Base-by-base conservation (phyloP, 2,329 filamentous ascomycete species). In the Thermoascus crustaceus region DNA sequence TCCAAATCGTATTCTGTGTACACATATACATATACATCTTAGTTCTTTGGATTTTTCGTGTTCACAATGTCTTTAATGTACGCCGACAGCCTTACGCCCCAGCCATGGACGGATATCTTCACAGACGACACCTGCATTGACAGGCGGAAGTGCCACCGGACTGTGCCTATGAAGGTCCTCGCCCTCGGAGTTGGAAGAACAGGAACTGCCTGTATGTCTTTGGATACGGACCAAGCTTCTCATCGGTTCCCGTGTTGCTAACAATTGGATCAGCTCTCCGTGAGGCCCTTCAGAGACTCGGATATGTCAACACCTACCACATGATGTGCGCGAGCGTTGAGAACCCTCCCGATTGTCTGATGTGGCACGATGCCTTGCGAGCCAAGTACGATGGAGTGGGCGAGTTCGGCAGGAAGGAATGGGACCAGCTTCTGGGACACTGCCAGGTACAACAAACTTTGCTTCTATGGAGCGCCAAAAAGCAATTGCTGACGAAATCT, bases 161-260 rank as follows among this genome's bases (percentile, higher is more conserved):
- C 67, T 20, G 78, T 82, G 34, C 80, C 80, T 21, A 85, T 85
- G 80, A 76, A 76, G 54, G 76, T 85, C 30, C 73, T 85, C 21
- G 73, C 79, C 30, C 69, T 86, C 0, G 81, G 80, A 30, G 69
- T 84, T 11, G 78, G 78, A 37, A 71, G 80, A 43, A 85, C 80
- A 6, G 80, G 80, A 51, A 85, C 81, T 49, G 74, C 78, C 21
- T 84, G 76, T 76, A 68, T 53, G 71, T 66, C 20, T 10, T 35
- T 30, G 18, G 22, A 14, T 21, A 34, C 22, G 9, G 34, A n/a
- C 3, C n/a, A 20, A 26, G 18, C 8, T 7, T n/a, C n/a, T 14
- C 5, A 7, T 24, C 11, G 14, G 22, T 32, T 18, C 8, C 14
- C 13, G 9, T 22, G 10, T 14, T 34, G 14, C 22, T 13, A 8